These are phyloP conservation scores for Mycena capillaripes DNA, from an alignment of 768 basidiomycete species.

Conservation along the genomic window DNA sequence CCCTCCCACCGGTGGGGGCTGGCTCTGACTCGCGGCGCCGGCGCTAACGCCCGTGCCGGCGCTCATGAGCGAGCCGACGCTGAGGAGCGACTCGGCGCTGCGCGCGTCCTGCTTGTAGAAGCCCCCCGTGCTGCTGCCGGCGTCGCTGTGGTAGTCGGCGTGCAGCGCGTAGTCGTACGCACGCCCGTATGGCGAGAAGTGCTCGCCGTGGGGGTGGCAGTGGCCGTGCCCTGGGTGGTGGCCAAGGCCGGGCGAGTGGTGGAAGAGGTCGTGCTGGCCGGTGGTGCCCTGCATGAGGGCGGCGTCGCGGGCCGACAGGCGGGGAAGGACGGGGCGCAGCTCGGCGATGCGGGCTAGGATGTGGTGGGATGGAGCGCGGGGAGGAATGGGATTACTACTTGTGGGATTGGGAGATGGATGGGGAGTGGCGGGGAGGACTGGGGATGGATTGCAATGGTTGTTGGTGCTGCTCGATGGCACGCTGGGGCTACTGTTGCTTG, in stretches of 20 bases:
- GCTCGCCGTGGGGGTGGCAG: conserved; percentile 42
- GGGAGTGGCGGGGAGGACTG: conserved; percentile 3
- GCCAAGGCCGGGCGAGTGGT: conserved; percentile 46
- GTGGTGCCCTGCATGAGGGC: conserved; percentile 54
- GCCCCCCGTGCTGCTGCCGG: conserved; percentile 8
- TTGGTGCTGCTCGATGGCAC: not conserved
- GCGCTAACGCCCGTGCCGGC: not conserved
- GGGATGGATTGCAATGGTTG: not conserved
- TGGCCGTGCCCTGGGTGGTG: conserved; percentile 49
- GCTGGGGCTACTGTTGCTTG: conserved; percentile 25
- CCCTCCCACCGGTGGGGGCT: too few relatives aligned
- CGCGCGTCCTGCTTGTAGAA: conserved; percentile 42
- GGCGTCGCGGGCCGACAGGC: conserved; percentile 55
- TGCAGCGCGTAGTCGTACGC: conserved; percentile 66
- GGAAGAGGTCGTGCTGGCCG: conserved; percentile 32
- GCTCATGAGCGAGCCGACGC: conserved; percentile 32
- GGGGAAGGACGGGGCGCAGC: conserved; percentile 79
- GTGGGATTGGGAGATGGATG: conserved; percentile 14
- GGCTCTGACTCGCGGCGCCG: not conserved
- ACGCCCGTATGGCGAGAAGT: conserved; percentile 78
- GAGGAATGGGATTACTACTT: conserved; percentile 24
- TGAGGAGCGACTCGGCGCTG: conserved; percentile 39
- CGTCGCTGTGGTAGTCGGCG: not conserved
- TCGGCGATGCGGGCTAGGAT: conserved; percentile 74
- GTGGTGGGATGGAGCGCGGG: conserved; percentile 55